Conservation (phyloP, 805 yeast species). For the Priceomyces fermenticarens region DNA sequence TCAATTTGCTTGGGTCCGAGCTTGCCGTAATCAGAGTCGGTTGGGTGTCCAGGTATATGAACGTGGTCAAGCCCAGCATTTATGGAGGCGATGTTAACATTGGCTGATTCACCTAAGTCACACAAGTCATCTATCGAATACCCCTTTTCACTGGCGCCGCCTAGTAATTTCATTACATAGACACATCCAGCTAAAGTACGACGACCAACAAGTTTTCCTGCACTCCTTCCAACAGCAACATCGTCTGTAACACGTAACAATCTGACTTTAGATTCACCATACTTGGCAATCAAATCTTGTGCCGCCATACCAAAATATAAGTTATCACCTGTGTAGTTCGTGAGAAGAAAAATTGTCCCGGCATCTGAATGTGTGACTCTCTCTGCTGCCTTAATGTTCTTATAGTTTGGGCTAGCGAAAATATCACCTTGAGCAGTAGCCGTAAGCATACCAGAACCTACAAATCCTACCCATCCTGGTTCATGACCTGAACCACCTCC, state of each 20-base stretch:
- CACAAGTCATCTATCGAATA: conserved; percentile 22
- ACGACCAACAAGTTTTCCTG: conserved; percentile 32
- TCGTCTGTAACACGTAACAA: conserved; percentile 33
- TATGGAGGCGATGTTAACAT: conserved; percentile 26
- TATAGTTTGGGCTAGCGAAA: conserved; percentile 40
- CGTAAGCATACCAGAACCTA: conserved; percentile 35
- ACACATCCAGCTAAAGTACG: conserved; percentile 34
- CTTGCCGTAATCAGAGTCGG: conserved; percentile 19
- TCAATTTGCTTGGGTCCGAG: conserved; percentile 27
- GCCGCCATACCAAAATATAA: conserved; percentile 40
- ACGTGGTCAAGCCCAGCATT: conserved; percentile 38
- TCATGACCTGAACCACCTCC: conserved; percentile 47
- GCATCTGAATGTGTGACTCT: conserved; percentile 31
- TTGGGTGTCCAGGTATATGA: conserved; percentile 32
- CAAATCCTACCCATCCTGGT: conserved; percentile 41
- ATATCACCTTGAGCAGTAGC: conserved; percentile 42
- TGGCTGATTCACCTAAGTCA: conserved; percentile 24
- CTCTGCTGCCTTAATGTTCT: conserved; percentile 36
- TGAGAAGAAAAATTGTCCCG: conserved; percentile 31
- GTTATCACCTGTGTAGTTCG: conserved; percentile 39
- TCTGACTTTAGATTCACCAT: conserved; percentile 26
- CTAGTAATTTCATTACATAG: conserved; percentile 26
- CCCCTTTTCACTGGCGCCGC: conserved; percentile 26
- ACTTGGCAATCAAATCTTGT: conserved; percentile 29
- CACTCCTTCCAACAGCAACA: conserved; percentile 28